Percentiles rank a stretch among this genome's conserved stretches.
Evolutionary conservation across 2,329 filamentous ascomycete species (phyloP).

Genomic region (Kalmusia sp.): DNA sequence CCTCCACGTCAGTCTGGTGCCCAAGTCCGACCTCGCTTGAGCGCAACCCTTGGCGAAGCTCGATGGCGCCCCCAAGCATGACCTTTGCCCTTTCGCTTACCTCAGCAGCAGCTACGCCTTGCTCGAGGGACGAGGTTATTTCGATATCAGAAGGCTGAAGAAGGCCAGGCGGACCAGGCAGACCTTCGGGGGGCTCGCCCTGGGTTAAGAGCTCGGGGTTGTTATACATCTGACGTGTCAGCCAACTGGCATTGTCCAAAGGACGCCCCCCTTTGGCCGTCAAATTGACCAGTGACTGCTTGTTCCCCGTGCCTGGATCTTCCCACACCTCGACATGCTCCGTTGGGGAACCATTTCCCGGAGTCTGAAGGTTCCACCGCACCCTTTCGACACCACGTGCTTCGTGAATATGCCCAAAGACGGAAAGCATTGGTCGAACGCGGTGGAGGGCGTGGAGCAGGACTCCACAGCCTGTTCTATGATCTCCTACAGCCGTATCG

Average conservation of each 20-base stretch:
- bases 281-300: slow-evolving; percentile 69
- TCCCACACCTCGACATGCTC: slow-evolving; percentile 58
- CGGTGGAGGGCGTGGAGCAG: slow-evolving; percentile 65
- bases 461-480: slow-evolving; percentile 64
- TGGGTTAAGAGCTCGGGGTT: slow-evolving; percentile 19
- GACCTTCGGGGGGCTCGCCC: slow-evolving; percentile 17
- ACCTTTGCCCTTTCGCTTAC: slow-evolving; percentile 22
- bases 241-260: slow-evolving; percentile 35
- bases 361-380: slow-evolving; percentile 57
- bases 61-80: slow-evolving; percentile 25
- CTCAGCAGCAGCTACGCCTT: slow-evolving; percentile 30
- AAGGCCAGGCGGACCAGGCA: slow-evolving; percentile 23
- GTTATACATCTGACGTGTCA: slow-evolving; percentile 35
- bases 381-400: slow-evolving; percentile 70
- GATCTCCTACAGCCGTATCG: slow-evolving; percentile 53
- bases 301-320: slow-evolving; percentile 66
- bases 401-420: slow-evolving; percentile 78
- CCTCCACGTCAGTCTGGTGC: slow-evolving; percentile 27
- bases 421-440: slow-evolving; percentile 67
- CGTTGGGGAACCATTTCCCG: slow-evolving; percentile 56
- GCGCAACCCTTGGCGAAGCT: slow-evolving; percentile 12
- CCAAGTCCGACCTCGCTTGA: slow-evolving; percentile 26
- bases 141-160: slow-evolving; percentile 32
- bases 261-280: slow-evolving; percentile 52
- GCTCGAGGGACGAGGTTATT: slow-evolving; percentile 28